Conservation (phyloP, 2,329 filamentous ascomycete genomes). For the Alternaria viburni region DNA sequence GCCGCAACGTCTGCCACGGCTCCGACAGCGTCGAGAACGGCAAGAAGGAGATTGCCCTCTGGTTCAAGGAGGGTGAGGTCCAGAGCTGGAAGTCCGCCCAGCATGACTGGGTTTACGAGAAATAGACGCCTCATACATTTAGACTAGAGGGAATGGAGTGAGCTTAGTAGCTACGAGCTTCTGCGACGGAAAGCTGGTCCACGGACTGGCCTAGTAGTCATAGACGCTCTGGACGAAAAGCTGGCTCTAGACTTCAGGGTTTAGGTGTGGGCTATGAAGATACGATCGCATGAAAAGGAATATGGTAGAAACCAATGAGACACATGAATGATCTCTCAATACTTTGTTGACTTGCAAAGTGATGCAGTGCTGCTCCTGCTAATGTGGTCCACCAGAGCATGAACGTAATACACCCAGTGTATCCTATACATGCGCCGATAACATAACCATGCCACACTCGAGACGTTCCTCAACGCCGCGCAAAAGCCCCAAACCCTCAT, state of each 20-base stretch:
- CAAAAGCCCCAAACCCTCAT: not conserved
- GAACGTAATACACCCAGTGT: not conserved
- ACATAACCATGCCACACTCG: not conserved
- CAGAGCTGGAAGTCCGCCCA: slow-evolving; percentile 82
- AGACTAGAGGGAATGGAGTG: not conserved
- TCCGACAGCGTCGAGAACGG: slow-evolving; percentile 98
- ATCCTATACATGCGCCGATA: not conserved
- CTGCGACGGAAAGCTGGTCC: not conserved
- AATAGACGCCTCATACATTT: slow-evolving; percentile 50
- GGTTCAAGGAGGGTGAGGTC: slow-evolving; percentile 92
- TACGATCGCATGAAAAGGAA: slow-evolving; percentile 24
- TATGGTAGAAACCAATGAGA: slow-evolving; percentile 28
- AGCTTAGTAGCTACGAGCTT: slow-evolving; percentile 4
- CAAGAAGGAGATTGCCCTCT: slow-evolving; percentile 99
- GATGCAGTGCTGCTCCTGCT: not conserved
- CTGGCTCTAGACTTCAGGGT: not conserved
- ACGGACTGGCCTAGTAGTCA: slow-evolving; percentile 3
- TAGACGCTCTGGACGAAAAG: not conserved
- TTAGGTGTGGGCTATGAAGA: slow-evolving; percentile 19
- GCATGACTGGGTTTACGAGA: slow-evolving; percentile 98
- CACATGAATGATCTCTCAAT: slow-evolving; percentile 32
- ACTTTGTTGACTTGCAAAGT: not conserved
- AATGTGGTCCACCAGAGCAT: not conserved
- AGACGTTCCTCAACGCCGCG: not conserved
- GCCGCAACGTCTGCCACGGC: slow-evolving; percentile 99